Evolutionary conservation across 1,284 basidiomycete genomes (phyloP).

Genomic region (Ustilago vetiveriae): DNA sequence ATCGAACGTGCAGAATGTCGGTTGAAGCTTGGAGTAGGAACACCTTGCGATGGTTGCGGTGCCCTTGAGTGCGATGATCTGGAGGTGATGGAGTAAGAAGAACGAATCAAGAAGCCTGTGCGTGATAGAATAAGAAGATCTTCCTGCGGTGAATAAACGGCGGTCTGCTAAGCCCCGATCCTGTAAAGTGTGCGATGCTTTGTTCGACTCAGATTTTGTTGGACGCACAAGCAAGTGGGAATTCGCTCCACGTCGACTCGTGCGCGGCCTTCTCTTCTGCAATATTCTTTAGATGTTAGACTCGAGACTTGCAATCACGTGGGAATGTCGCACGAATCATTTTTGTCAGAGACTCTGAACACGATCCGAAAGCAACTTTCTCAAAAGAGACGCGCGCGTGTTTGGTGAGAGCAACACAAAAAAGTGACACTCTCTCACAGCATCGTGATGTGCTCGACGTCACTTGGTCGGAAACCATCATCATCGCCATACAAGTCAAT

Average conservation of each 20-base stretch:
- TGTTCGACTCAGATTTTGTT: background rate
- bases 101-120: background rate
- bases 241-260: slow-evolving; percentile 38
- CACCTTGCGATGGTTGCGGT: slow-evolving; percentile 4
- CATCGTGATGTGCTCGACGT: slow-evolving; percentile 2
- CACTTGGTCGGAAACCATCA: slow-evolving; percentile 3
- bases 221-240: too few relatives aligned
- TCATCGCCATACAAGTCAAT: slow-evolving; percentile 3
- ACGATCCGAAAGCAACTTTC: slow-evolving; percentile 9
- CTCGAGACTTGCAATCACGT: slow-evolving; percentile 3
- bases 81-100: slow-evolving; percentile 11
- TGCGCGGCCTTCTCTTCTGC: slow-evolving; percentile 18
- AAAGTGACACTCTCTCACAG: slow-evolving; percentile 4
- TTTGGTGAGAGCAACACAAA: slow-evolving; percentile 31
- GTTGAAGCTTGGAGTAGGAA: too few relatives aligned
- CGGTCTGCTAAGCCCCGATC: background rate
- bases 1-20: slow-evolving; percentile 9
- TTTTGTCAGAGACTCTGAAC: slow-evolving; percentile 2
- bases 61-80: slow-evolving; percentile 13
- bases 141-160: slow-evolving; percentile 1
- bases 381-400: slow-evolving; percentile 25
- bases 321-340: slow-evolving; percentile 27
- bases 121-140: slow-evolving; percentile 18
- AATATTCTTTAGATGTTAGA: slow-evolving; percentile 25
- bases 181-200: background rate